These are phyloP conservation scores for Waltergamsia citrina DNA, from an alignment of 2,329 filamentous ascomycete species.

Conservation along the genomic window DNA sequence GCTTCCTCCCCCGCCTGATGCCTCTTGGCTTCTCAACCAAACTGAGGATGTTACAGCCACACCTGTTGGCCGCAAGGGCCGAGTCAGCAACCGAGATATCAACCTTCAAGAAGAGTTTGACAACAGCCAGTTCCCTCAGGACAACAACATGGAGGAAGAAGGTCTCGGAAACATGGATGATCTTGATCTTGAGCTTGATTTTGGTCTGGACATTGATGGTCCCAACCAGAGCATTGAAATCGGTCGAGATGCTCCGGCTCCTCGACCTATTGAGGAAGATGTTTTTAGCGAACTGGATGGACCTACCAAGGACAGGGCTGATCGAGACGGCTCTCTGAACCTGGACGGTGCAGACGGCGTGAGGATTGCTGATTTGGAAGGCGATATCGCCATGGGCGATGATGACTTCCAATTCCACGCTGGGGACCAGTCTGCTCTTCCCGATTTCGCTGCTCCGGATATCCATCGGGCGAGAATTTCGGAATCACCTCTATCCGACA, in stretches of 20 bases:
- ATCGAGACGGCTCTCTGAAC: slow-evolving; percentile 45
- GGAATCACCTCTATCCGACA: slow-evolving; percentile 61
- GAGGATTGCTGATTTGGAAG: slow-evolving; percentile 53
- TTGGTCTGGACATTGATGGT: slow-evolving; percentile 64
- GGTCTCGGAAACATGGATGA: slow-evolving; percentile 51
- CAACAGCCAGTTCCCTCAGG: slow-evolving; percentile 74
- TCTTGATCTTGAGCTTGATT: slow-evolving; percentile 63
- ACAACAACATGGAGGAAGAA: slow-evolving; percentile 49
- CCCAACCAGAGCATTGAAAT: slow-evolving; percentile 69
- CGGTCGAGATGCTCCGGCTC: slow-evolving; percentile 73
- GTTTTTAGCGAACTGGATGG: slow-evolving; percentile 57
- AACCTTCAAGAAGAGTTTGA: slow-evolving; percentile 61
- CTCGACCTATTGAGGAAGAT: slow-evolving; percentile 59
- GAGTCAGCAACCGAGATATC: slow-evolving; percentile 53
- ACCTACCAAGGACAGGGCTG: slow-evolving; percentile 44
- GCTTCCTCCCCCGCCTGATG: slow-evolving; percentile 76
- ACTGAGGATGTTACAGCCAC: slow-evolving; percentile 50
- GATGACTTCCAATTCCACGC: slow-evolving; percentile 58
- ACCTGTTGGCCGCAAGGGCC: slow-evolving; percentile 46
- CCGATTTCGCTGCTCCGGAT: slow-evolving; percentile 35
- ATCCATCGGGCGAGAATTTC: slow-evolving; percentile 53
- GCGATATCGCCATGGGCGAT: slow-evolving; percentile 51
- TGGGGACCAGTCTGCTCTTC: slow-evolving; percentile 48
- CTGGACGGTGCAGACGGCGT: slow-evolving; percentile 45
- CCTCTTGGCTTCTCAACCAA: slow-evolving; percentile 72